Base-by-base conservation (phyloP, 2,329 filamentous ascomycete species). In the Aspergillus ibericus region DNA sequence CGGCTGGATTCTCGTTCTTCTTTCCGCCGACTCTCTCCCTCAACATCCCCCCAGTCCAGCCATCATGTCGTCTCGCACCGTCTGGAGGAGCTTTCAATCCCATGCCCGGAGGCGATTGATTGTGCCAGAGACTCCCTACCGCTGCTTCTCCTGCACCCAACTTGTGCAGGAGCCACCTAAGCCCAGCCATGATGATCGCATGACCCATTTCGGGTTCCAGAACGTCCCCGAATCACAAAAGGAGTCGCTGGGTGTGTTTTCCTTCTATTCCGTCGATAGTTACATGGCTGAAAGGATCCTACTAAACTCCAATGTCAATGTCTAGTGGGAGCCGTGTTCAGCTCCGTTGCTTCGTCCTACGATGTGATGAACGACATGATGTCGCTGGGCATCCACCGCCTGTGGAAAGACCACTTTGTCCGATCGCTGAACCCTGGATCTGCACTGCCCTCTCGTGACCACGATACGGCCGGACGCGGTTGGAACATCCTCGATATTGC, bases 321-420 rank as follows among this genome's bases (percentile, higher is more conserved):
- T 75, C 80, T 46, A 82, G 93, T 97, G 40, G 90, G 90, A 60
- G 87, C 85, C 42, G 95, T 99, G 59, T 99, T 99, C 80, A 93
- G 91, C 76, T 97, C 90, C 66, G 95, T 99, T 40, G 95, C 95
- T 66, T 88, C 91, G 63, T 92, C 90, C 16, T 99, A 99, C 79
- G 95, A 99, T 77, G 89, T 88, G 62, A 99, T 99, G 95, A 99
- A 99, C 80, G 95, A 99, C 76, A 84, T 98, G 66, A 99, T 99
- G 95, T 98, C 95, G 7, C 85, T 99, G 49, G 95, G 95, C 56
- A 93, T 96, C 78, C 95, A 99, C 77, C 90, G 95, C 44, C 81
- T 99, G 36, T 99, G 95, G 95, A 99, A 90, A 81, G 93, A 98
- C 78, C 88, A 96, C 78, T 99, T 98, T 76, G 93, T 99, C 47